Conservation (phyloP, 177 flowering plant species). For the Vitis hybrid region DNA sequence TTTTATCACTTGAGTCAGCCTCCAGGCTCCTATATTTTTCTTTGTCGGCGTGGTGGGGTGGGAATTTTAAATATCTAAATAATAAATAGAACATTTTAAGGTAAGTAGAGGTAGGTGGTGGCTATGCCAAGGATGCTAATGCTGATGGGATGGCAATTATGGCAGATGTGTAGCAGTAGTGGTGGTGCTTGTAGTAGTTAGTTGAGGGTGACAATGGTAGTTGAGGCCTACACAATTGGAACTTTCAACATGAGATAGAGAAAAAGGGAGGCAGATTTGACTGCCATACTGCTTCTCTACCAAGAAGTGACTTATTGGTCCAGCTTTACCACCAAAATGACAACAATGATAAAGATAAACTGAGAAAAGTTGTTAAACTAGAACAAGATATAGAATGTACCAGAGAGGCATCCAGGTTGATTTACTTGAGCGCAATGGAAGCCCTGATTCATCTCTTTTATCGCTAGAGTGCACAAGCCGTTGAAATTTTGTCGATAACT, state of each 20-base stretch:
- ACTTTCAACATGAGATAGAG: neutral
- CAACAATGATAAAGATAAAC: neutral
- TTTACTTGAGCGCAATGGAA: slow-evolving; percentile 16
- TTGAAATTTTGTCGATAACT: slow-evolving; percentile 62
- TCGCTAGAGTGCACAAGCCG: slow-evolving; percentile 46
- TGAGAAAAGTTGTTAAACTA: neutral
- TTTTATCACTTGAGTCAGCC: too few relatives aligned
- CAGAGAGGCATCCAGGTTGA: slow-evolving; percentile 13
- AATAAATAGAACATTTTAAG: too few relatives aligned
- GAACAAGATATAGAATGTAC: slow-evolving; percentile 9
- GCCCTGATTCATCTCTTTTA: slow-evolving; percentile 17
- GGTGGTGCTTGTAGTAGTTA: too few relatives aligned
- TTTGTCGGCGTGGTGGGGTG: too few relatives aligned
- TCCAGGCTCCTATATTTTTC: too few relatives aligned
- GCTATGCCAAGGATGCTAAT: too few relatives aligned
- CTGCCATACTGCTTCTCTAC: neutral
- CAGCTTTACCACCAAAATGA: neutral
- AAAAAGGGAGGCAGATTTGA: neutral
- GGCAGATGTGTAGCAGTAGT: too few relatives aligned
- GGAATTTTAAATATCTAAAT: too few relatives aligned
- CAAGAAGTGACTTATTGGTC: neutral
- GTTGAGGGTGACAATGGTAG: too few relatives aligned
- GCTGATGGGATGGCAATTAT: too few relatives aligned
- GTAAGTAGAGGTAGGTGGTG: too few relatives aligned
- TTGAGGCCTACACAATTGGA: too few relatives aligned